Conservation (phyloP, 2,329 filamentous ascomycete genomes). For the Blumeria hordei region DNA sequence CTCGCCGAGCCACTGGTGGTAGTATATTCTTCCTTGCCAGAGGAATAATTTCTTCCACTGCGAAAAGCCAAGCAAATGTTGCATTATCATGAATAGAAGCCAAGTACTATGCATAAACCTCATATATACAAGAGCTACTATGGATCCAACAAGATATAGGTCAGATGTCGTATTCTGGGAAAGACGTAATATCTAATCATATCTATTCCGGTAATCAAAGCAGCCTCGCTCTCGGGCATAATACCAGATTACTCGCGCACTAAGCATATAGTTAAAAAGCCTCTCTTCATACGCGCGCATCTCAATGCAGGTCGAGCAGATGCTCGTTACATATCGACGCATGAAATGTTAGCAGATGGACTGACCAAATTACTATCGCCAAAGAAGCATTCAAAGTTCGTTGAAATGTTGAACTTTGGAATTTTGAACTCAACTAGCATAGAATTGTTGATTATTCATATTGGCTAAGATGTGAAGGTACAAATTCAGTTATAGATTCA, state of each 20-base stretch:
- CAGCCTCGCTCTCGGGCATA: neutral
- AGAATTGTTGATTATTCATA: too few species aligned
- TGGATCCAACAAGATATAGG: neutral
- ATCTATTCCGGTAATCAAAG: neutral
- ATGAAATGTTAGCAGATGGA: neutral
- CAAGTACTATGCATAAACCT: neutral
- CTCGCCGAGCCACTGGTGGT: neutral
- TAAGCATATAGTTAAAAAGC: neutral
- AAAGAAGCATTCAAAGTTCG: neutral
- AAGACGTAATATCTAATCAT: neutral
- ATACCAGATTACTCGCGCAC: neutral
- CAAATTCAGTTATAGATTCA: too few species aligned
- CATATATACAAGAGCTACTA: neutral
- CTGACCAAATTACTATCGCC: neutral
- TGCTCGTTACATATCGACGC: neutral
- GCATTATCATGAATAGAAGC: neutral
- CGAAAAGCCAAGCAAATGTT: neutral
- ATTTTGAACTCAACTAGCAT: too few species aligned
- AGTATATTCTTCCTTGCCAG: neutral
- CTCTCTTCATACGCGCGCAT: neutral
- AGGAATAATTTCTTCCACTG: neutral
- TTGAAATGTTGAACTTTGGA: neutral
- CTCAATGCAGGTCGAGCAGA: neutral
- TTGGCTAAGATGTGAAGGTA: too few species aligned
- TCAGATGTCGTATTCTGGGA: neutral